phyloP scores from a whole-genome alignment of 352 stramenopile genomes.

The Phytophthora palmivora region DNA sequence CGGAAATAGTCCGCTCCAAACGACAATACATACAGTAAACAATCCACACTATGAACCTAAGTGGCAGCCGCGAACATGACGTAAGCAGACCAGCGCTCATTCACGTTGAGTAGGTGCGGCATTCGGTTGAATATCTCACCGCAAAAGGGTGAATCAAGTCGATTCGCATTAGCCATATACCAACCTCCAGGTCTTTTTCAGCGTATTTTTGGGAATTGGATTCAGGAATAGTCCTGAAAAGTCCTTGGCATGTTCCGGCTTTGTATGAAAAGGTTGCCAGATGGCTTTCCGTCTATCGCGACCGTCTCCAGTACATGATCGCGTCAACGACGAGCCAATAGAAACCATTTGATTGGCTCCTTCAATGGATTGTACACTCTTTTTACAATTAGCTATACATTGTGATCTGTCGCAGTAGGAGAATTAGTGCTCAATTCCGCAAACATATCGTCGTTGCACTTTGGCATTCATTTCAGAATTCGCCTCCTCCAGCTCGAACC shows the following conservation, averaged over 20 bases:
- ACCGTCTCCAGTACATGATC: slow-evolving; percentile 1
- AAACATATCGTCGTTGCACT: slow-evolving; percentile 43
- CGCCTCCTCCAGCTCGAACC: slow-evolving; percentile 9
- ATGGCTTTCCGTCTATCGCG: slow-evolving; percentile 18
- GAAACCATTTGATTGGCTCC: not conserved
- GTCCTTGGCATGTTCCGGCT: slow-evolving; percentile 5
- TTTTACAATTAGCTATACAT: not conserved
- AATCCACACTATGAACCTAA: too few relatives aligned
- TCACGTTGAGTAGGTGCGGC: too few relatives aligned
- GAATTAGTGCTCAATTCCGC: slow-evolving; percentile 22
- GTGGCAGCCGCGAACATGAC: too few relatives aligned
- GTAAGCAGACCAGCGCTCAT: too few relatives aligned
- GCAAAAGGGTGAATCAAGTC: not conserved
- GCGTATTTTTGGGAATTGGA: slow-evolving; percentile 25
- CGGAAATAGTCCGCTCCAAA: not conserved
- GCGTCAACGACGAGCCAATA: too few relatives aligned
- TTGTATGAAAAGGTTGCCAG: slow-evolving; percentile 13
- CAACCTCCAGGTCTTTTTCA: not conserved
- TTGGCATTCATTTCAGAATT: slow-evolving; percentile 40
- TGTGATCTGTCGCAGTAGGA: slow-evolving; percentile 6
- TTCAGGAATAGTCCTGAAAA: slow-evolving; percentile 25
- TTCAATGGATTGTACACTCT: not conserved
- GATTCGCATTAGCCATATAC: not conserved
- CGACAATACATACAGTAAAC: too few relatives aligned
- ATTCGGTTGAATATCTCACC: slow-evolving; percentile 11